Percentiles rank a stretch among this genome's conserved stretches.
phyloP scores from a whole-genome alignment of 805 yeast species.

The Candida endomychidarum region DNA sequence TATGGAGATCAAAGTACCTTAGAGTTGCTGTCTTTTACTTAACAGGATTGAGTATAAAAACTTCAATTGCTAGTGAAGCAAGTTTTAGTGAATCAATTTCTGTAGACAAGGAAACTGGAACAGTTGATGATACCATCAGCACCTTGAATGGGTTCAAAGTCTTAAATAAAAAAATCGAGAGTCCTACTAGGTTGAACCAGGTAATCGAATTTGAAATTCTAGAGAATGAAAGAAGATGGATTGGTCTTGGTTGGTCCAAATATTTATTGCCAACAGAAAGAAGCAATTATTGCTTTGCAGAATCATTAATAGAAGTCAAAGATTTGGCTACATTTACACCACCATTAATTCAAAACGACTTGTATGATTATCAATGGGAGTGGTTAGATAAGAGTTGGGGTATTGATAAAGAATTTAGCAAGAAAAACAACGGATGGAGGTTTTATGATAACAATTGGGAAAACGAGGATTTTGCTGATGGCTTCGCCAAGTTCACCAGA shows the following conservation, averaged over 20 bases:
- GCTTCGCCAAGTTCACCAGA: conserved; percentile 51
- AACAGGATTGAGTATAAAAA: conserved; percentile 38
- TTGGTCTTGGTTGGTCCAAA: conserved; percentile 60
- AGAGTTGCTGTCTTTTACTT: conserved; percentile 37
- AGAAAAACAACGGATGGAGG: conserved; percentile 51
- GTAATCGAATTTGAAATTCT: conserved; percentile 49
- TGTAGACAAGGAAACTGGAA: conserved; percentile 18
- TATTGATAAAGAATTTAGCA: conserved; percentile 42
- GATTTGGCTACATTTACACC: conserved; percentile 41
- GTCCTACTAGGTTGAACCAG: conserved; percentile 46
- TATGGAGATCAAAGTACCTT: conserved; percentile 51
- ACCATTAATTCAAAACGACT: conserved; percentile 41
- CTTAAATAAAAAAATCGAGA: conserved; percentile 34
- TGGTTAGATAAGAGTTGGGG: conserved; percentile 59
- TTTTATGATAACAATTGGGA: conserved; percentile 56
- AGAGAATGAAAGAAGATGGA: conserved; percentile 62
- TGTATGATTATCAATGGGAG: conserved; percentile 47
- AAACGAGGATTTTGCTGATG: conserved; percentile 38
- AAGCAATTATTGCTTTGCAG: conserved; percentile 45
- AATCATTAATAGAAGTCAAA: conserved; percentile 27
- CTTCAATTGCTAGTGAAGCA: not conserved
- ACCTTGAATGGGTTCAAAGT: conserved; percentile 37
- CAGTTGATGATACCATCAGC: conserved; percentile 5
- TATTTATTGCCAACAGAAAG: conserved; percentile 53
- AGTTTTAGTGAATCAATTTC: conserved; percentile 9